Evolutionary conservation across 2,329 filamentous ascomycete genomes (phyloP), one percentile per base, ranked within the genome.

Genomic region (Tolypocladium sp.): DNA sequence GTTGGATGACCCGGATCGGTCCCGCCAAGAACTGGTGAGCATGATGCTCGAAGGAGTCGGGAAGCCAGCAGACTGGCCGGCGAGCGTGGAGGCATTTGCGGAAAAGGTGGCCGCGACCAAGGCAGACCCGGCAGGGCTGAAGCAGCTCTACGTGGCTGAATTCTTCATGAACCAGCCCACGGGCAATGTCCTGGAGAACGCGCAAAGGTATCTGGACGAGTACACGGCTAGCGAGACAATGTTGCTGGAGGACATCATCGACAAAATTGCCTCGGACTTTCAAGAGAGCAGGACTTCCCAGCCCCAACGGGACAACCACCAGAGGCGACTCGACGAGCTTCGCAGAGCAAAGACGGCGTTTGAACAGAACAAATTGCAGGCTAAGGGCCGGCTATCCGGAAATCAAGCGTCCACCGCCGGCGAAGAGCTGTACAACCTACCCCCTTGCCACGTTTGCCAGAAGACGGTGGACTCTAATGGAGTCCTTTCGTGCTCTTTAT

Each of bases 311-410:
- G 72, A 76, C 49, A 71, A 67, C 37, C 73, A 76, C 59, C 63
- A 64, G 58, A 65, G 64, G 57, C 74, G 77, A 12, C 67, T 81
- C 3, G 76, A 79, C 58, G 79, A 81, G 64, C 71, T 82, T 4
- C 73, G 72, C 22, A 71, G 79, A 59, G 79, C 79, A 35, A 79
- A 76, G 65, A 76, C 73, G 60, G 78, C 78, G 10, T 77, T 79
- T 70, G 78, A 80, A 65, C 78, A 76, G 64, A 73, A 73, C 65
- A 75, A 67, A 66, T 70, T 64, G 62, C 71, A 70, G 67, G 71
- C 65, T 68, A 75, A 73, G 69, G 68, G 66, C 65, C 73, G 65
- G 56, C 68, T 65, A 49, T 68, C 68, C 44, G 65, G 66, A 58
- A 66, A 67, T 58, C 68, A 73, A 53, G 67, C 63, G 56, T 61